These are phyloP conservation scores for Mycogone perniciosa DNA, from an alignment of 2,329 filamentous ascomycete genomes.

Conservation along the genomic window DNA sequence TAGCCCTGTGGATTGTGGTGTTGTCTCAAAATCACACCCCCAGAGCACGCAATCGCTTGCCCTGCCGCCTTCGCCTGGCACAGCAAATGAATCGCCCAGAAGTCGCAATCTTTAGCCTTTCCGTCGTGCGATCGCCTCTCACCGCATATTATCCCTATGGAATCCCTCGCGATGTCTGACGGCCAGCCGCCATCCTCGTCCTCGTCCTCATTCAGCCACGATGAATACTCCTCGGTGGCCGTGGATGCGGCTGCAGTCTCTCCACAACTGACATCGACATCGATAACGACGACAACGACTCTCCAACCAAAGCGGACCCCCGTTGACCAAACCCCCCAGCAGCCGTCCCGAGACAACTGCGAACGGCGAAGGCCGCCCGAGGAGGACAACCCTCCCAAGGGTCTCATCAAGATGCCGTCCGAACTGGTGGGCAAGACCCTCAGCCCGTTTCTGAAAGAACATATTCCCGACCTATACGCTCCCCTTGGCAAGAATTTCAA, in stretches of 20 bases:
- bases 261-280: conserved; percentile 1
- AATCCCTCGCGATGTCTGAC: conserved; percentile 9
- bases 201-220: conserved; percentile 4
- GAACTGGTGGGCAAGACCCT: conserved; percentile 72
- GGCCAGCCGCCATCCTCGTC: conserved; percentile 4
- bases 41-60: conserved; percentile 14
- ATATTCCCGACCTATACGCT: conserved; percentile 85
- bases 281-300: not conserved
- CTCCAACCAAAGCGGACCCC: not conserved
- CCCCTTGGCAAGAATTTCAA: conserved; percentile 58
- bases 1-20: conserved; percentile 4
- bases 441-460: conserved; percentile 80
- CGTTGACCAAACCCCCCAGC: conserved; percentile 17
- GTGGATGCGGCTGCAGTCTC: not conserved
- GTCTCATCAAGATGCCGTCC: conserved; percentile 51
- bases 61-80: not conserved
- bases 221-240: conserved; percentile 4
- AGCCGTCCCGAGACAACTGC: conserved; percentile 39
- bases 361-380: conserved; percentile 46
- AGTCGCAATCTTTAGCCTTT: conserved; percentile 10
- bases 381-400: conserved; percentile 34
- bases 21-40: conserved; percentile 10
- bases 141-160: conserved; percentile 13
- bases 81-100: conserved; percentile 9
- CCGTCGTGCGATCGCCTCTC: conserved; percentile 10